Percentiles rank a stretch among this genome's conserved stretches.
These are phyloP conservation scores for Phaeosphaeria sp. DNA, from an alignment of 2,329 filamentous ascomycete species.

Conservation along the genomic window DNA sequence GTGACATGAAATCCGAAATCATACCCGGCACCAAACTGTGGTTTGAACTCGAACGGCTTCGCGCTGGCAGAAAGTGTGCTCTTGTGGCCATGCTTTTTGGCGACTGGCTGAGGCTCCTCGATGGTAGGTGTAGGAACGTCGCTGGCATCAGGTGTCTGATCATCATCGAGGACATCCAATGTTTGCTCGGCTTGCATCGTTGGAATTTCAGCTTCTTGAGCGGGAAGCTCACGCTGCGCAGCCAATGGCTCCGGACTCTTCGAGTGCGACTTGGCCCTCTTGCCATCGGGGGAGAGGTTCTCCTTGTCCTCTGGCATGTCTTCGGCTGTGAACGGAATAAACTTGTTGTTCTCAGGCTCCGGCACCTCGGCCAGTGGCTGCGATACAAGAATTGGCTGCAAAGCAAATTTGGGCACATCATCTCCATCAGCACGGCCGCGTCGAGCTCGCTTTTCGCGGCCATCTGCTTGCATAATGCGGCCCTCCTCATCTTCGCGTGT, in stretches of 20 bases:
- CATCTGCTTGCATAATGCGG: constrained; percentile 67
- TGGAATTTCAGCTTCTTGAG: constrained; percentile 13
- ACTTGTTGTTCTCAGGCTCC: constrained; percentile 29
- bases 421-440: constrained; percentile 71
- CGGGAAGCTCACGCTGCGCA: constrained; percentile 14
- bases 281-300: constrained; percentile 41
- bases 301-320: constrained; percentile 43
- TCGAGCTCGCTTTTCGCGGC: constrained; percentile 77
- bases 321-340: constrained; percentile 27
- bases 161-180: constrained; percentile 22
- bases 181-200: constrained; percentile 22
- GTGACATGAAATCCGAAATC: constrained; percentile 49
- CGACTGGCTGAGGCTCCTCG: constrained; percentile 30
- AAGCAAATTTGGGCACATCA: constrained; percentile 76
- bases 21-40: constrained; percentile 37
- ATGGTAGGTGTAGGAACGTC: constrained; percentile 38
- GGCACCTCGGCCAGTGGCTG: constrained; percentile 40
- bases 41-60: constrained; percentile 66
- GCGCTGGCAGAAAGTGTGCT: constrained; percentile 73
- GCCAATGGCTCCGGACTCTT: constrained; percentile 35
- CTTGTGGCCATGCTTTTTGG: constrained; percentile 40
- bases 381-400: constrained; percentile 47
- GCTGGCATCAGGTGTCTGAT: constrained; percentile 34
- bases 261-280: constrained; percentile 30
- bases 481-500: constrained; percentile 65